Percentiles rank a stretch among this genome's conserved stretches.
Conservation (phyloP, 208 protist genomes). For the Leishmania martiniquensis region DNA sequence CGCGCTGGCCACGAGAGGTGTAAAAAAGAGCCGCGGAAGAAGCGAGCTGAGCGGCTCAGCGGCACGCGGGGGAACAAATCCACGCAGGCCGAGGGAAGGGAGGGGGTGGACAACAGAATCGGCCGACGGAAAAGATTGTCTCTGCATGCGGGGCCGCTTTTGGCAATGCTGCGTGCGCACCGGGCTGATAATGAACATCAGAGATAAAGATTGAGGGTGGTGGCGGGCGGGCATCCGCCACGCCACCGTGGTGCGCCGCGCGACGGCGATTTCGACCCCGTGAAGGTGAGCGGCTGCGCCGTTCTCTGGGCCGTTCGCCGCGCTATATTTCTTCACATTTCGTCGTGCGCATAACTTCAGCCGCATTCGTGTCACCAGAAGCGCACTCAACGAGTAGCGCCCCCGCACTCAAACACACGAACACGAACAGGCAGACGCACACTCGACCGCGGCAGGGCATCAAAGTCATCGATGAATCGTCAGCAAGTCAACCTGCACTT, state of each 20-base stretch:
- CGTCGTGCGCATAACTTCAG: not conserved
- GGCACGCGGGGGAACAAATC: not conserved
- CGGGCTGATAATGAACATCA: too few relatives aligned
- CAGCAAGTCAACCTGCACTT: not conserved
- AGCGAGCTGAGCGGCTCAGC: not conserved
- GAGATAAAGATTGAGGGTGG: not conserved
- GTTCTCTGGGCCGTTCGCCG: too few relatives aligned
- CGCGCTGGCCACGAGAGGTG: too few relatives aligned
- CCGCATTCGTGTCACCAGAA: not conserved
- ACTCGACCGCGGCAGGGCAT: not conserved
- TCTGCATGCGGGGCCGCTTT: not conserved
- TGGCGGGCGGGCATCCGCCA: not conserved
- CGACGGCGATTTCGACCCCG: not conserved
- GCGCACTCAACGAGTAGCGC: not conserved
- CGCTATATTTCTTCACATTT: not conserved
- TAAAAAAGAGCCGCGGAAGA: not conserved
- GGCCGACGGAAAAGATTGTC: not conserved
- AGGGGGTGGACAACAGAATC: not conserved
- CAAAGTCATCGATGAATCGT: not conserved
- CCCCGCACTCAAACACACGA: not conserved
- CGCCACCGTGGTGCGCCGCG: not conserved
- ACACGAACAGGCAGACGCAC: not conserved
- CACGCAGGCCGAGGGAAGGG: too few relatives aligned
- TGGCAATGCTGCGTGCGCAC: not conserved
- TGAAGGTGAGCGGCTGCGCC: not conserved